Conservation (phyloP, 495 filamentous ascomycete species). For the Jackrogersella multiformis region DNA sequence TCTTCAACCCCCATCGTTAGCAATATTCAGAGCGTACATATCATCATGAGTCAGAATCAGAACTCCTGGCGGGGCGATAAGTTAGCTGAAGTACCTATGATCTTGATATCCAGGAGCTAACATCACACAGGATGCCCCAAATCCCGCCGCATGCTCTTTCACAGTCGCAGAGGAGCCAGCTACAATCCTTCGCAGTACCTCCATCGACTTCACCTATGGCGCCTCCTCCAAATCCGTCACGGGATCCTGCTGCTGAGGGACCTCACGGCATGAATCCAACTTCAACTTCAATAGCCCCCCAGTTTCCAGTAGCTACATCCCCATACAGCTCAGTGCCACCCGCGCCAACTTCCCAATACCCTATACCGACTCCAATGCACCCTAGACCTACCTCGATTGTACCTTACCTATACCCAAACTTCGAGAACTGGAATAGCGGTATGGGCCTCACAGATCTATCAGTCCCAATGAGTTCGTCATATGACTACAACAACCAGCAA, state of each 20-base stretch:
- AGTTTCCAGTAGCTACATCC: slow-evolving; percentile 21
- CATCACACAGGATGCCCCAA: neutral
- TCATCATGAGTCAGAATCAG: neutral
- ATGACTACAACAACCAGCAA: neutral
- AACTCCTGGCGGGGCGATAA: neutral
- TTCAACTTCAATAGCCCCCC: neutral
- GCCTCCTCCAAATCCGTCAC: neutral
- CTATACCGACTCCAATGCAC: slow-evolving; percentile 3
- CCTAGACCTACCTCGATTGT: slow-evolving; percentile 35
- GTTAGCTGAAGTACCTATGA: neutral
- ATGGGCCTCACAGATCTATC: neutral
- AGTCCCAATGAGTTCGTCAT: neutral
- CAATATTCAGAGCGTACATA: neutral
- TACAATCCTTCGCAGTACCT: neutral
- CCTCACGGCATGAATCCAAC: neutral
- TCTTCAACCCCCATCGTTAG: neutral
- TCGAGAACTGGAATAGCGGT: neutral
- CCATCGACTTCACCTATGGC: neutral
- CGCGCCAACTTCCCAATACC: neutral
- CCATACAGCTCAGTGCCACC: slow-evolving; percentile 14
- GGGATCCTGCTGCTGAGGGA: neutral
- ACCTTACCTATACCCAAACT: neutral
- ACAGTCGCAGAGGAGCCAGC: neutral
- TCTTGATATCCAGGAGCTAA: neutral
- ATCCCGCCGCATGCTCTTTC: neutral